Evolutionary conservation across 176 grass and related monocot genomes (phyloP).

Genomic region (Carex myosuroides): DNA sequence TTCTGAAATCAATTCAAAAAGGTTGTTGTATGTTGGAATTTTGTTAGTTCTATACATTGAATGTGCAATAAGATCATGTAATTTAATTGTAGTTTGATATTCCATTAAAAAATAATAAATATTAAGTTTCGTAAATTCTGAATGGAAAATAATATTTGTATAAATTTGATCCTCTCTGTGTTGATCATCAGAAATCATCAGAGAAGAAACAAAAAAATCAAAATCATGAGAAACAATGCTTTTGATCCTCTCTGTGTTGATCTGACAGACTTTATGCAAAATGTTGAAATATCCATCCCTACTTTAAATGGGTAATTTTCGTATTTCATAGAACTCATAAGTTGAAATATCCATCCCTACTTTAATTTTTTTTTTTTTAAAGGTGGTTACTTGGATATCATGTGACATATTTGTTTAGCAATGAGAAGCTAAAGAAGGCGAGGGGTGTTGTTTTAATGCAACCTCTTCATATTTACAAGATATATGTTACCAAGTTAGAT

Average conservation of each 20-base stretch:
- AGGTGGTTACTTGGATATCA: constrained; percentile 90
- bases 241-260: constrained; percentile 38
- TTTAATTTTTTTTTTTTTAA: too few species aligned
- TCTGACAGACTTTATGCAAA: constrained; percentile 40
- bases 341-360: too few species aligned
- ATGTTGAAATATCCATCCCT: constrained; percentile 43
- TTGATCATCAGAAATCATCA: too few species aligned
- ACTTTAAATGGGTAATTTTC: constrained; percentile 71
- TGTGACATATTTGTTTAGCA: constrained; percentile 63
- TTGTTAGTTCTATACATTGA: too few species aligned
- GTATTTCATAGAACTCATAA: neutral
- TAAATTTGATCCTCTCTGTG: too few species aligned
- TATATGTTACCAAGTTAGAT: constrained; percentile 52
- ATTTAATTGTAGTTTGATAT: too few species aligned
- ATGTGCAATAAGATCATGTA: too few species aligned
- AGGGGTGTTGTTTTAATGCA: constrained; percentile 42
- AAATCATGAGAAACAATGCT: constrained; percentile 14
- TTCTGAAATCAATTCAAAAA: too few species aligned
- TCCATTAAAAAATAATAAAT: too few species aligned
- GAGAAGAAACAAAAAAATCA: neutral
- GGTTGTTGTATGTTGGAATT: too few species aligned
- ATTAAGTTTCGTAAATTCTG: too few species aligned
- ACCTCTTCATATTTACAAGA: constrained; percentile 68
- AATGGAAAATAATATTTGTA: too few species aligned
- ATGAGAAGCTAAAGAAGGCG: constrained; percentile 34